Evolutionary conservation across 2,329 filamentous ascomycete genomes (phyloP), one percentile per base, ranked within the genome.

Genomic region (Ustulina deusta): DNA sequence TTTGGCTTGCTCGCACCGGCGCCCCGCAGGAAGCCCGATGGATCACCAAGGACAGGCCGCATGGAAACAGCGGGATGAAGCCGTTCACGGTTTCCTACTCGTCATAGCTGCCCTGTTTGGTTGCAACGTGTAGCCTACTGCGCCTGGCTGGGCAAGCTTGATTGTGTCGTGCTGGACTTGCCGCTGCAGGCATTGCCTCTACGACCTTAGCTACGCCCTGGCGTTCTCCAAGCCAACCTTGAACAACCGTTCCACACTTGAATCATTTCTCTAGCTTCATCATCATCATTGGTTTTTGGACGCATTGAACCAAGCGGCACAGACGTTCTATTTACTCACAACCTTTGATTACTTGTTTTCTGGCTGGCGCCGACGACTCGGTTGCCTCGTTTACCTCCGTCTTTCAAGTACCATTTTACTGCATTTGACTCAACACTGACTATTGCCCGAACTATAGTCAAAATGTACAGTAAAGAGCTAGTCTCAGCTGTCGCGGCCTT

Each of bases 381-480:
- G 27, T 60, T 22, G 29, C 56, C 27, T 40, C 40, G 6, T 36
- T 52, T 55, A 55, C 20, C 36, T 51, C 11, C 36, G 34, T 61
- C 20, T 36, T 60, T 15, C 15, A 40, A 40, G 38, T 52, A 46
- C n/a, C 25, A 32, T 60, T 61, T 62, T 46, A 13, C 42, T 13
- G 2, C 11, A n/a, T 29, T 32, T 25, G 22, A 44, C 20, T 25
- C 29, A 62, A 27, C 29, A 42, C 61, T 71, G 55, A 71, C 62
- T 13, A 32, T 42, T 52, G 25, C 11, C 36, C 29, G 7, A 51
- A 56, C 13, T 34, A 57, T 51, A 73, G 73, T 74, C 80, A 84
- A 75, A 75, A 86, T 86, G 84, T 81, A 80, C 78, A 81, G 78
- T 75, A 77, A 80, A 76, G 80, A 81, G 74, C 63, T 84, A 69